Percentiles rank a stretch among this genome's conserved stretches.
phyloP scores from a whole-genome alignment of 352 stramenopile genomes.

The Phytopythium litorale region DNA sequence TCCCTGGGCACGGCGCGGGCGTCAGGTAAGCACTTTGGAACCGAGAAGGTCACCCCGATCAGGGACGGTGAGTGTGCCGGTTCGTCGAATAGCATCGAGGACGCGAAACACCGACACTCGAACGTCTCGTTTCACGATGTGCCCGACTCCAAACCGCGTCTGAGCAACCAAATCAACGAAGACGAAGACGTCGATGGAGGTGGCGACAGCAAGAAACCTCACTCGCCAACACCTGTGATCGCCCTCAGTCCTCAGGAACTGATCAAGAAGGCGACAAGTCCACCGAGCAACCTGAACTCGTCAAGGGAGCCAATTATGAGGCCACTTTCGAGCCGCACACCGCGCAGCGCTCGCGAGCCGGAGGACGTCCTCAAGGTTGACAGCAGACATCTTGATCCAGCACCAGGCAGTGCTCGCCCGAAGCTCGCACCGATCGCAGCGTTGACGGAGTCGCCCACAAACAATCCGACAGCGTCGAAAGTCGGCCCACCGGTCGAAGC shows the following conservation, averaged over 20 bases:
- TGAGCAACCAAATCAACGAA: conserved; percentile 4
- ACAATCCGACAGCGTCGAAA: too few species aligned
- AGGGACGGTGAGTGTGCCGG: neutral
- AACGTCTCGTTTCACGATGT: neutral
- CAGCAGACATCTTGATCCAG: neutral
- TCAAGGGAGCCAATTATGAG: conserved; percentile 20
- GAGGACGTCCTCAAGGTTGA: neutral
- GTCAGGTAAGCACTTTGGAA: neutral
- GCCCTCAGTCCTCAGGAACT: conserved; percentile 46
- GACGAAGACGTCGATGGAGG: conserved; percentile 5
- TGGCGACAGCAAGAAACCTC: conserved; percentile 10
- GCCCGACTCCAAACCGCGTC: neutral
- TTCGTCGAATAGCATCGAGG: neutral
- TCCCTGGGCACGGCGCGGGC: neutral
- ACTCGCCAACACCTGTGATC: conserved; percentile 21
- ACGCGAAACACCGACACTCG: neutral
- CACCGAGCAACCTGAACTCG: conserved; percentile 6
- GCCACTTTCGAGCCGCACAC: conserved; percentile 22
- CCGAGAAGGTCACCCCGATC: conserved; percentile 2
- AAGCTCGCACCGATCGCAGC: neutral
- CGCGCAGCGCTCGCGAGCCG: neutral
- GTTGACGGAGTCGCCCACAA: neutral
- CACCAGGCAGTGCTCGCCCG: neutral
- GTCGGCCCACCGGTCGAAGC: neutral
- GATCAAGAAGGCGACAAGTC: conserved; percentile 42